Evolutionary conservation across 495 filamentous ascomycete genomes (phyloP).

Genomic region (Cercophora newfieldiana): DNA sequence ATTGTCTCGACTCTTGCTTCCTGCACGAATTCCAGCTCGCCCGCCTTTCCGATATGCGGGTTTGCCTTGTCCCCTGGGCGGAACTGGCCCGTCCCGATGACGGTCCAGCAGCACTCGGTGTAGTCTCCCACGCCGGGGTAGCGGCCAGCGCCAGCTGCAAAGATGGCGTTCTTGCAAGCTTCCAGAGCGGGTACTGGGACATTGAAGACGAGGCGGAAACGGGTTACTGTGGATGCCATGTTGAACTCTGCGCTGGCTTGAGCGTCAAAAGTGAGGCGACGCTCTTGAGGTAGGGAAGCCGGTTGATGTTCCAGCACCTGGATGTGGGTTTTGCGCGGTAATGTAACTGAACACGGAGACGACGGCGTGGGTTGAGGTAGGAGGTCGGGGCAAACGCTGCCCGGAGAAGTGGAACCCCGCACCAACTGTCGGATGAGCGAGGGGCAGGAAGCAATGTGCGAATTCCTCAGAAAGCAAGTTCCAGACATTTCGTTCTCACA

Average conservation of each 20-base stretch:
- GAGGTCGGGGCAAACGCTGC: too few relatives aligned
- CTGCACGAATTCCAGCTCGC: constrained; percentile 48
- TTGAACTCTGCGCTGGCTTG: not conserved
- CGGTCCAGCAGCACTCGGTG: constrained; percentile 61
- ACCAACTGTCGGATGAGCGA: constrained; percentile 22
- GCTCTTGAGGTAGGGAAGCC: too few relatives aligned
- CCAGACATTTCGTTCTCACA: constrained; percentile 13
- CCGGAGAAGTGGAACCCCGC: too few relatives aligned
- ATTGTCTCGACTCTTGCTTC: constrained; percentile 57
- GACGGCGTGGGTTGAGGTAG: constrained; percentile 57
- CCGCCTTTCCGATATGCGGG: constrained; percentile 57
- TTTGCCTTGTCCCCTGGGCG: constrained; percentile 50
- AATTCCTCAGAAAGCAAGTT: constrained; percentile 35
- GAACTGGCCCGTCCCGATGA: constrained; percentile 59
- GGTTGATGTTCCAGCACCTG: constrained; percentile 70
- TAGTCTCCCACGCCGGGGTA: constrained; percentile 60
- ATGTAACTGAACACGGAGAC: constrained; percentile 67
- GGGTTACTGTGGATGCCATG: not conserved
- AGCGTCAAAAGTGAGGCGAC: too few relatives aligned
- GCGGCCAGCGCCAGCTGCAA: constrained; percentile 63
- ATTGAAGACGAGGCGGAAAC: constrained; percentile 53
- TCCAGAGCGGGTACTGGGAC: constrained; percentile 52
- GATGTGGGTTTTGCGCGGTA: constrained; percentile 65
- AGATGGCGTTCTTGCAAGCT: constrained; percentile 59
- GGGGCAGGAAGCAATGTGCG: constrained; percentile 50